Percentiles rank a stretch among this genome's conserved stretches.
These are phyloP conservation scores for Dimargaris cristalligena DNA, from an alignment of 192 early-diverging fungal species.

Conservation along the genomic window DNA sequence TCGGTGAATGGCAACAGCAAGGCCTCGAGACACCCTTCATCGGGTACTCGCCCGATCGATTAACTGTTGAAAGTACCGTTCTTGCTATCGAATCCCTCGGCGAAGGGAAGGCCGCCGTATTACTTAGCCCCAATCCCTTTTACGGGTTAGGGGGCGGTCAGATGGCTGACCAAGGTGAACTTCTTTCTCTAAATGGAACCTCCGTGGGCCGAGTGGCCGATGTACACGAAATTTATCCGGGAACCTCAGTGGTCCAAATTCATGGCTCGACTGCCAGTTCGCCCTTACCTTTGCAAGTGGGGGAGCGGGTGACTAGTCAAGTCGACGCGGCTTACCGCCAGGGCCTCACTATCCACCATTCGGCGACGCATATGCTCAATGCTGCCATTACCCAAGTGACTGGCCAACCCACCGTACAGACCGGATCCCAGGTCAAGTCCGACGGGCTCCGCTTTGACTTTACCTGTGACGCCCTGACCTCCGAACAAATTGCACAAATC, in stretches of 20 bases:
- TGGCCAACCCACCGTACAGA: slow-evolving; percentile 30
- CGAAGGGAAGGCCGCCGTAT: not conserved
- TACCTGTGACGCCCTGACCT: slow-evolving; percentile 27
- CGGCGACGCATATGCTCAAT: slow-evolving; percentile 39
- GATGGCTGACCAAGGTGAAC: slow-evolving; percentile 25
- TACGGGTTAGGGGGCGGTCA: slow-evolving; percentile 44
- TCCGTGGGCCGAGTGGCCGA: slow-evolving; percentile 25
- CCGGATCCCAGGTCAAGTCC: slow-evolving; percentile 33
- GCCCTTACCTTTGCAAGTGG: slow-evolving; percentile 18
- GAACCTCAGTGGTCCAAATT: slow-evolving; percentile 15
- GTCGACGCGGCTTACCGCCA: slow-evolving; percentile 25
- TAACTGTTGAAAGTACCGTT: slow-evolving; percentile 23
- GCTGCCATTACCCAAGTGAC: slow-evolving; percentile 31
- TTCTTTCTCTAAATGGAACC: slow-evolving; percentile 22
- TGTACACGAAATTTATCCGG: slow-evolving; percentile 32
- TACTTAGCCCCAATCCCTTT: slow-evolving; percentile 38
- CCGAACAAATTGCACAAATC: slow-evolving; percentile 24
- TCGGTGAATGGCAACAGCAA: slow-evolving; percentile 19
- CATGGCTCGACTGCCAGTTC: slow-evolving; percentile 18
- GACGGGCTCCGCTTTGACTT: slow-evolving; percentile 39
- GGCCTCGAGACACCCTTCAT: slow-evolving; percentile 26
- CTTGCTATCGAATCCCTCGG: slow-evolving; percentile 15
- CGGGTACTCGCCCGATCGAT: slow-evolving; percentile 27
- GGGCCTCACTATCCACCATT: slow-evolving; percentile 33
- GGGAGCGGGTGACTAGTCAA: slow-evolving; percentile 20